Percentiles rank a stretch among this genome's conserved stretches.
phyloP scores from a whole-genome alignment of 1,284 basidiomycete genomes.

The Lignosus rhinocerotis region DNA sequence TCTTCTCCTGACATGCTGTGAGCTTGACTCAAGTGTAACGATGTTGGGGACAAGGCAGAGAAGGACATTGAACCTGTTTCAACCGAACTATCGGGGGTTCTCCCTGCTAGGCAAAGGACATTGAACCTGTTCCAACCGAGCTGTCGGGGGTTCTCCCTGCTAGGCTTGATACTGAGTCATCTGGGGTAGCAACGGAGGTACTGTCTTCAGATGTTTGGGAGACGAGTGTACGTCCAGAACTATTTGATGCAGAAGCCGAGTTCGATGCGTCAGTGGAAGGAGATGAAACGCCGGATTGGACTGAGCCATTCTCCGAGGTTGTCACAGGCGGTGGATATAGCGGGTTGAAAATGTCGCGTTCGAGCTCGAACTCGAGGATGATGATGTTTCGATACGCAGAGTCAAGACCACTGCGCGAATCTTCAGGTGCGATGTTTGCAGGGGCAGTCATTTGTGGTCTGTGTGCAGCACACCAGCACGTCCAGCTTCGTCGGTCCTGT shows the following conservation, averaged over 20 bases:
- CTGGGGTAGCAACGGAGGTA: slow-evolving; percentile 20
- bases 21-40: slow-evolving; percentile 8
- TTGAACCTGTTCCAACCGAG: slow-evolving; percentile 3
- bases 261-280: slow-evolving; percentile 30
- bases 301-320: slow-evolving; percentile 12
- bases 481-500: slow-evolving; percentile 60
- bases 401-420: neutral
- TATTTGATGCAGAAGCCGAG: slow-evolving; percentile 28
- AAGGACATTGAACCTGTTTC: slow-evolving; percentile 6
- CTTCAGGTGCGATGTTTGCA: slow-evolving; percentile 16
- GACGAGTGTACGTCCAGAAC: slow-evolving; percentile 35
- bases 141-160: neutral
- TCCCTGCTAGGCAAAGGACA: neutral
- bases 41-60: slow-evolving; percentile 6
- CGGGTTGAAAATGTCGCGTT: slow-evolving; percentile 74
- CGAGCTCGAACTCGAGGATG: slow-evolving; percentile 84
- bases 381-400: slow-evolving; percentile 41
- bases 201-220: slow-evolving; percentile 24
- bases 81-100: neutral
- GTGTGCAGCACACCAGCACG: slow-evolving; percentile 85
- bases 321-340: slow-evolving; percentile 50
- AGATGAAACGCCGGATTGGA: slow-evolving; percentile 31
- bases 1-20: slow-evolving; percentile 35
- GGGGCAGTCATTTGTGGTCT: slow-evolving; percentile 43
- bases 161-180: slow-evolving; percentile 18